Percentiles rank a stretch among this genome's conserved stretches.
Conservation (phyloP, 2,329 filamentous ascomycete genomes). For the Tolypocladium tundrense region DNA sequence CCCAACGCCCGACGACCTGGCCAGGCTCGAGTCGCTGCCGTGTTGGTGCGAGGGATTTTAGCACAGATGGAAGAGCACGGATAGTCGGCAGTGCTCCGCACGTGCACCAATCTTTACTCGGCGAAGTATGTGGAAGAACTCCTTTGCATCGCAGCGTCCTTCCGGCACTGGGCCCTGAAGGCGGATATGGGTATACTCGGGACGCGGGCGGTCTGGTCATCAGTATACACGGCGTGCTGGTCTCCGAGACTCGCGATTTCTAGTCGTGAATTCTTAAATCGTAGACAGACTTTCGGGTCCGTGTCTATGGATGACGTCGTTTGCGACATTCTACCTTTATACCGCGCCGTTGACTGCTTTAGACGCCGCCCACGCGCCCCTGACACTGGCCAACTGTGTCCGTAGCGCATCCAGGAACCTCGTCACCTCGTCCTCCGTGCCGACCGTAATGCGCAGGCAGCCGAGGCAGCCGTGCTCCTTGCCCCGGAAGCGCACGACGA, state of each 20-base stretch:
- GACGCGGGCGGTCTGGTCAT: background rate
- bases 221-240: background rate
- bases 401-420: constrained; percentile 63
- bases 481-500: constrained; percentile 88
- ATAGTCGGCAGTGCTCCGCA: background rate
- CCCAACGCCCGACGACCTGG: no score
- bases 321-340: background rate
- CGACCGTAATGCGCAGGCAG: constrained; percentile 84
- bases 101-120: background rate
- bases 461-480: constrained; percentile 85
- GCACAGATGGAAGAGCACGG: background rate
- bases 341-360: background rate
- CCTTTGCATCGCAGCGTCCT: background rate
- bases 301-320: constrained; percentile 1
- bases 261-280: background rate
- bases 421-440: constrained; percentile 77
- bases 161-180: background rate
- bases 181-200: background rate
- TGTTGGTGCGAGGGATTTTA: background rate
- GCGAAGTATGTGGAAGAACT: background rate
- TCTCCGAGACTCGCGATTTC: no score
- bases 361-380: constrained; percentile 5
- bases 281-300: no score
- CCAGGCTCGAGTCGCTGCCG: no score
- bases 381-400: constrained; percentile 35